These are phyloP conservation scores for Coprinopsis sp. DNA, from an alignment of 768 basidiomycete species.

Conservation along the genomic window DNA sequence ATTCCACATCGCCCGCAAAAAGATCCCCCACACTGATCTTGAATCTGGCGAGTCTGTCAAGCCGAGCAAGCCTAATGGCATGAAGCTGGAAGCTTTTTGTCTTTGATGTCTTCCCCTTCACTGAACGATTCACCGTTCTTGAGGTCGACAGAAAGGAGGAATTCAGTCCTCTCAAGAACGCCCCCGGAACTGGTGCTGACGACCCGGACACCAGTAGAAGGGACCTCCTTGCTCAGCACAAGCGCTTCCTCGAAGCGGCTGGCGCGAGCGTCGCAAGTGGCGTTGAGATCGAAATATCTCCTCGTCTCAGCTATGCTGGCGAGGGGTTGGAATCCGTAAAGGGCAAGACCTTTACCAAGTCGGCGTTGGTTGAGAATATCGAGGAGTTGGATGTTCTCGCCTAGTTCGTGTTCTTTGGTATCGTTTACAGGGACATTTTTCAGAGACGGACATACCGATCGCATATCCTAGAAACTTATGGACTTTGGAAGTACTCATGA, in stretches of 20 bases:
- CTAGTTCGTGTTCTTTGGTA: neutral
- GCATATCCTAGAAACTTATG: slow-evolving; percentile 5
- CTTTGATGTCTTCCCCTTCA: slow-evolving; percentile 97
- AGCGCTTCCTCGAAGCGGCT: slow-evolving; percentile 71
- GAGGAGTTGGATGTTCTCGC: slow-evolving; percentile 61
- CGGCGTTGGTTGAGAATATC: slow-evolving; percentile 59
- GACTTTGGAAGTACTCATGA: too few species aligned
- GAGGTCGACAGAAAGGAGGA: slow-evolving; percentile 87
- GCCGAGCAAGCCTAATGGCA: slow-evolving; percentile 90
- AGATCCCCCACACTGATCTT: slow-evolving; percentile 82
- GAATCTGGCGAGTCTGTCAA: slow-evolving; percentile 65
- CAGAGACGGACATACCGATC: slow-evolving; percentile 1
- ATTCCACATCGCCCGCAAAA: slow-evolving; percentile 98
- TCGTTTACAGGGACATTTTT: neutral
- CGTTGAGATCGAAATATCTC: slow-evolving; percentile 88
- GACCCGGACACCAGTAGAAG: slow-evolving; percentile 86
- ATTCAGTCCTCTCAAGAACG: slow-evolving; percentile 97
- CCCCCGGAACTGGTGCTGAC: slow-evolving; percentile 86
- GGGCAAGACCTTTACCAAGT: slow-evolving; percentile 74
- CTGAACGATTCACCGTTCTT: slow-evolving; percentile 75
- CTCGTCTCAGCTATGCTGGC: slow-evolving; percentile 84
- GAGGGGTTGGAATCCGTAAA: slow-evolving; percentile 80
- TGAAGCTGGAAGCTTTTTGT: slow-evolving; percentile 99
- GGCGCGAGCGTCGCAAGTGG: slow-evolving; percentile 71
- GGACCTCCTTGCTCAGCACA: slow-evolving; percentile 87